Conservation (phyloP, 2,329 filamentous ascomycete genomes). For the Nemania sp. region DNA sequence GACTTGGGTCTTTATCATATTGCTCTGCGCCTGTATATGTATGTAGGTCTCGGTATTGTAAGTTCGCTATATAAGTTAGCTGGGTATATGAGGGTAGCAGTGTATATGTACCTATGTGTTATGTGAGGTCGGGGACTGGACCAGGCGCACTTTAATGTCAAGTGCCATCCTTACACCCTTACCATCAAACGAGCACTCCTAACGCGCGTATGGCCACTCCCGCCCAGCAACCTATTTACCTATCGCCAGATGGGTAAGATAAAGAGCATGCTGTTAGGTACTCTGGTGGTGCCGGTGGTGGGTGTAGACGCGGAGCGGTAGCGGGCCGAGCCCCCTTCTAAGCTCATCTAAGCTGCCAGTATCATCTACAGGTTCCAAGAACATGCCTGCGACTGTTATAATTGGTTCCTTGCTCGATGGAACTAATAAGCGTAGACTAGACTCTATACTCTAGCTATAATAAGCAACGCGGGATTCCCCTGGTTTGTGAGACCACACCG, state of each 20-base stretch:
- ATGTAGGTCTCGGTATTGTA: slow-evolving; percentile 3
- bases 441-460: not conserved
- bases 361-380: slow-evolving; percentile 3
- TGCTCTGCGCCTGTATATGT: not conserved
- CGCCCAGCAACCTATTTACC: not conserved
- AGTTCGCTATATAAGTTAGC: not conserved
- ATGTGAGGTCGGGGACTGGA: slow-evolving; percentile 32
- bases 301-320: slow-evolving; percentile 18
- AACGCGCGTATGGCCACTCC: not conserved
- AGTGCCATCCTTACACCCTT: slow-evolving; percentile 1
- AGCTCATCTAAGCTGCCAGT: not conserved
- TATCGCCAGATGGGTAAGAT: slow-evolving; percentile 9
- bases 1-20: slow-evolving; percentile 7
- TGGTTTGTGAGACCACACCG: slow-evolving; percentile 34
- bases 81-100: not conserved
- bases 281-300: not conserved
- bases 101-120: slow-evolving; percentile 13
- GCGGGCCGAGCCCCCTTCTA: slow-evolving; percentile 34
- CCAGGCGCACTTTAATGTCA: slow-evolving; percentile 17
- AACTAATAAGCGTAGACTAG: not conserved
- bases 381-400: not conserved
- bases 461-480: slow-evolving; percentile 23
- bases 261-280: slow-evolving; percentile 8
- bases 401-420: slow-evolving; percentile 13
- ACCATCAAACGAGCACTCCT: not conserved